These are phyloP conservation scores for Mycena galopus DNA, from an alignment of 768 basidiomycete genomes.

Conservation along the genomic window DNA sequence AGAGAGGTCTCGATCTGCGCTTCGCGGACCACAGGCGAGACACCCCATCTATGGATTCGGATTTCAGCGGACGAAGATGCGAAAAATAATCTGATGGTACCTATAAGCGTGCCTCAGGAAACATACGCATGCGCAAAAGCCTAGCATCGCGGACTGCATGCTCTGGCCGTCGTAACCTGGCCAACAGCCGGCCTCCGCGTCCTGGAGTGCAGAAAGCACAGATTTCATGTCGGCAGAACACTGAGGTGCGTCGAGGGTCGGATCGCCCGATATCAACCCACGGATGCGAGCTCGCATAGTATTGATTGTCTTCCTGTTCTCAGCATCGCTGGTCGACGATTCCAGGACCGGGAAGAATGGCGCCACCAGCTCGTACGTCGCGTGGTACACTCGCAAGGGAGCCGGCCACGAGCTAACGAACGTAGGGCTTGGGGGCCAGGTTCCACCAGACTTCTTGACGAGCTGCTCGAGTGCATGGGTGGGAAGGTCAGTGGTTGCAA, in stretches of 20 bases:
- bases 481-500: not conserved
- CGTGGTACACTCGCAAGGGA: slow-evolving; percentile 10
- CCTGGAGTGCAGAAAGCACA: not conserved
- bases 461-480: slow-evolving; percentile 3
- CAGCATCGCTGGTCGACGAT: slow-evolving; percentile 4
- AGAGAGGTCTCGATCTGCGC: slow-evolving; percentile 11
- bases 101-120: slow-evolving; percentile 9
- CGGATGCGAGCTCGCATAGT: slow-evolving; percentile 3
- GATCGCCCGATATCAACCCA: not conserved
- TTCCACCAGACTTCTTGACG: slow-evolving; percentile 7
- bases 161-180: not conserved
- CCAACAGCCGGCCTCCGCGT: slow-evolving; percentile 1
- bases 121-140: slow-evolving; percentile 14
- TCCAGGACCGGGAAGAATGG: slow-evolving; percentile 7
- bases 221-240: slow-evolving; percentile 1
- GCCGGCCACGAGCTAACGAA: slow-evolving; percentile 11
- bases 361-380: slow-evolving; percentile 7
- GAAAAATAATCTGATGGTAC: not conserved
- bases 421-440: slow-evolving; percentile 1
- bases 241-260: not conserved
- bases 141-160: slow-evolving; percentile 10
- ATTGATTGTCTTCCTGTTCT: slow-evolving; percentile 10
- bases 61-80: not conserved
- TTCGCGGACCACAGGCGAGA: slow-evolving; percentile 3
- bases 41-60: slow-evolving; percentile 9